Evolutionary conservation across 345 rosid genomes (phyloP).

Genomic region (Lepidium didymum): DNA sequence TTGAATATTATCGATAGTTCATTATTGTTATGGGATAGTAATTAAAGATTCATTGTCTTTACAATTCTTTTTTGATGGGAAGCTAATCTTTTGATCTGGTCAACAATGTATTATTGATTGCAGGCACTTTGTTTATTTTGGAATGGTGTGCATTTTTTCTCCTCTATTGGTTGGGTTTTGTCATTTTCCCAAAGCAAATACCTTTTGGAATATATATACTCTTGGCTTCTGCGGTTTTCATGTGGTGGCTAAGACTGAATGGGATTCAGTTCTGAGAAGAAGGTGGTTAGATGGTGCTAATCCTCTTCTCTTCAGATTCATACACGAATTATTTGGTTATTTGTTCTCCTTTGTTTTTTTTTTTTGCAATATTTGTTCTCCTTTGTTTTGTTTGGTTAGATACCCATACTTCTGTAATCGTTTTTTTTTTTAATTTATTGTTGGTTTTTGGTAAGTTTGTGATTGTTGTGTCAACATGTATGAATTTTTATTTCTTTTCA

Average conservation of each 20-base stretch:
- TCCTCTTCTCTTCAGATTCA: constrained; percentile 16
- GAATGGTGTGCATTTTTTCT: constrained; percentile 12
- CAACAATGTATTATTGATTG: constrained; percentile 5
- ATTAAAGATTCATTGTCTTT: background rate
- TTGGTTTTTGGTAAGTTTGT: background rate
- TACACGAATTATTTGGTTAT: constrained; percentile 4
- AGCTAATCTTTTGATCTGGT: constrained; percentile 1
- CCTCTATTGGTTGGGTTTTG: constrained; percentile 11
- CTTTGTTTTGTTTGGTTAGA: background rate
- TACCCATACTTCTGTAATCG: background rate
- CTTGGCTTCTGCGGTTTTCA: constrained; percentile 25
- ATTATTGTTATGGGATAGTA: background rate
- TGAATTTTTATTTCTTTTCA: too few relatives aligned
- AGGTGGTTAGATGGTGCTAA: constrained; percentile 20
- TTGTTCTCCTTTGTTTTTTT: background rate
- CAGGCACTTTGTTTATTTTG: constrained; percentile 25
- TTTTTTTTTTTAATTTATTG: background rate
- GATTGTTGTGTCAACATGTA: background rate
- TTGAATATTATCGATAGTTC: background rate
- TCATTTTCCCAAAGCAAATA: background rate
- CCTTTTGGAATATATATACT: constrained; percentile 7
- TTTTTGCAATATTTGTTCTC: background rate
- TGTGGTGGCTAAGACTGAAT: constrained; percentile 19
- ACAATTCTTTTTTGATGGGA: background rate
- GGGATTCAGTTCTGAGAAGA: constrained; percentile 18